Evolutionary conservation across 148 eudicot species (phyloP).

Genomic region (Chenopodium album): DNA sequence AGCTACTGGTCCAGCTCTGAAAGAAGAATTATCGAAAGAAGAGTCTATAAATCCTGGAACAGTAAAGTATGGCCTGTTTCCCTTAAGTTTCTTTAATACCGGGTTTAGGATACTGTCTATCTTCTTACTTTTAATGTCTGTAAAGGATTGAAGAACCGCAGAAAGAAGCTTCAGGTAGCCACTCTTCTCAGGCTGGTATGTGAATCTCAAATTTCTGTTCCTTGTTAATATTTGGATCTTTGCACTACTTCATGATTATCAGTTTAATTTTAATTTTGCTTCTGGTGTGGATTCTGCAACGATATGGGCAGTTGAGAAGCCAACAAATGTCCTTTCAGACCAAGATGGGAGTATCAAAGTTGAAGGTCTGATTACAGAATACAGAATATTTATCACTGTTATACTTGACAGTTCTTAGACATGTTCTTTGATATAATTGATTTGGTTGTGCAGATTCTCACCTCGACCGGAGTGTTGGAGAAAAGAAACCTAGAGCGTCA

Average conservation of each 20-base stretch:
- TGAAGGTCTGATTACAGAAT: conserved; percentile 54
- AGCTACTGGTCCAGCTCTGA: conserved; percentile 42
- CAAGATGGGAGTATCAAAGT: conserved; percentile 58
- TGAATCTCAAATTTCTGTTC: neutral
- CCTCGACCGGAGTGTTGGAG: conserved; percentile 84
- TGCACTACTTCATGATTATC: neutral
- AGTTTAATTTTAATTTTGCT: conserved; percentile 29
- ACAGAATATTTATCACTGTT: neutral
- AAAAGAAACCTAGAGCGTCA: conserved; percentile 69
- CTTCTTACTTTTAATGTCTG: conserved; percentile 24
- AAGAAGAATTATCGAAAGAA: conserved; percentile 55
- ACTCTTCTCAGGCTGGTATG: conserved; percentile 41
- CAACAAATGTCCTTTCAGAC: conserved; percentile 33
- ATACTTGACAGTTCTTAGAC: neutral
- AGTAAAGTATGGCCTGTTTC: conserved; percentile 54
- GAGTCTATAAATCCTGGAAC: conserved; percentile 50
- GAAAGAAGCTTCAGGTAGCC: conserved; percentile 51
- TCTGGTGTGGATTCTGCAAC: conserved; percentile 39
- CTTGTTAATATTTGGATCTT: neutral
- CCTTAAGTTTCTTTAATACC: neutral
- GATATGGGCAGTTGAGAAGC: conserved; percentile 39
- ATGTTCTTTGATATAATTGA: conserved; percentile 1
- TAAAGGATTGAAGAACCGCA: conserved; percentile 72
- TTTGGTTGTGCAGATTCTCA: conserved; percentile 37
- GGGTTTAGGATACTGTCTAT: conserved; percentile 17